These are phyloP conservation scores for Holtermanniella nyarrowii DNA, from an alignment of 768 basidiomycete species.

Conservation along the genomic window DNA sequence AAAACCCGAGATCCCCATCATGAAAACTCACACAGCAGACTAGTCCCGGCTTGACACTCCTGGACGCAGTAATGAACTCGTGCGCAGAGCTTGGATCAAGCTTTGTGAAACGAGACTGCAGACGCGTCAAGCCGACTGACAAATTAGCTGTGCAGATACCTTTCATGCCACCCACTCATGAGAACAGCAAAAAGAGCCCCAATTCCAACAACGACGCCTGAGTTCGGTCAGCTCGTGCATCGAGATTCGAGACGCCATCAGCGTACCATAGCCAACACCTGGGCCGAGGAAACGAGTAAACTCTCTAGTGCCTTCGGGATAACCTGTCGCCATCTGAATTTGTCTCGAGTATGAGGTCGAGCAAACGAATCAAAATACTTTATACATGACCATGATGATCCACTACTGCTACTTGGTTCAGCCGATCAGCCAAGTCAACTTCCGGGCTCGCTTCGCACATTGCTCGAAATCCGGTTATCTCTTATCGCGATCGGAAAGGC, in stretches of 20 bases:
- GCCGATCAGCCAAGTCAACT: too few species aligned
- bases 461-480: too few species aligned
- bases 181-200: conserved; percentile 14
- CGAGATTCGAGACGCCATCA: not conserved
- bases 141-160: not conserved
- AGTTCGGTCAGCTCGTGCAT: not conserved
- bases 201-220: not conserved
- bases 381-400: too few species aligned
- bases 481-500: too few species aligned
- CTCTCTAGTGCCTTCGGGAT: conserved; percentile 5
- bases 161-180: conserved; percentile 9
- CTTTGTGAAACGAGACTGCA: conserved; percentile 12
- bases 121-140: conserved; percentile 10
- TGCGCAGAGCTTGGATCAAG: conserved; percentile 8
- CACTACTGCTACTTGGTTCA: too few species aligned
- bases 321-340: not conserved
- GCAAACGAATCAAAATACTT: too few species aligned
- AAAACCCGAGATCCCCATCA: not conserved
- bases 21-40: conserved; percentile 10
- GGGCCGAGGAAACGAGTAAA: conserved; percentile 5
- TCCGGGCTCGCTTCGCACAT: too few species aligned
- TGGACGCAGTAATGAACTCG: conserved; percentile 12
- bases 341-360: too few species aligned
- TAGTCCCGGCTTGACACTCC: conserved; percentile 16
- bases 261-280: conserved; percentile 11